Percentiles rank a stretch among this genome's conserved stretches.
phyloP scores from a whole-genome alignment of 495 filamentous ascomycete genomes.

The Bryoglossum gracile region DNA sequence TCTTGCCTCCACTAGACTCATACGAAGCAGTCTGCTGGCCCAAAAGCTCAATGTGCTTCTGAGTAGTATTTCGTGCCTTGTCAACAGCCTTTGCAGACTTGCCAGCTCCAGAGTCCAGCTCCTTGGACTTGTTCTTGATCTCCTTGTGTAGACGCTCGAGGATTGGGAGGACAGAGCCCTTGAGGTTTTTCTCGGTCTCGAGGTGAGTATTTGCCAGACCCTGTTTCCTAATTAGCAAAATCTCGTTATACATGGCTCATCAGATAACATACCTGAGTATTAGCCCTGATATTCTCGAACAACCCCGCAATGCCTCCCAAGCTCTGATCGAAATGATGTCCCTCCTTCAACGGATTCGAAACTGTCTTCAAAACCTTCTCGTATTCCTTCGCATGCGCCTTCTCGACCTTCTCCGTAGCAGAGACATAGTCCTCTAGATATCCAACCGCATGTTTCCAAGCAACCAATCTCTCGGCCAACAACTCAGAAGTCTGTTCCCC shows the following conservation, averaged over 20 bases:
- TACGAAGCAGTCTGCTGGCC: conserved; percentile 73
- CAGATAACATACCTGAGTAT: conserved; percentile 60
- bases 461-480: conserved; percentile 75
- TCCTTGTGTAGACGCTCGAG: conserved; percentile 89
- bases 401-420: conserved; percentile 76
- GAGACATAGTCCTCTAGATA: conserved; percentile 86
- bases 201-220: conserved; percentile 77
- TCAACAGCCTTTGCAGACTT: conserved; percentile 86
- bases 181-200: conserved; percentile 84
- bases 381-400: conserved; percentile 83
- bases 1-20: conserved; percentile 60
- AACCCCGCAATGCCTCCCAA: conserved; percentile 77
- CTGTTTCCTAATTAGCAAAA: conserved; percentile 28
- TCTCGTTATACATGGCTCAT: not conserved
- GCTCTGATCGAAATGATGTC: conserved; percentile 83
- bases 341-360: conserved; percentile 75
- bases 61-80: conserved; percentile 76
- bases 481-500: conserved; percentile 71
- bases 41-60: conserved; percentile 93
- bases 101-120: conserved; percentile 72
- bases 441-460: conserved; percentile 90
- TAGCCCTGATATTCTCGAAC: conserved; percentile 88
- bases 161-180: conserved; percentile 72
- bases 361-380: conserved; percentile 93
- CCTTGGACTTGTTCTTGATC: conserved; percentile 91